Evolutionary conservation across 2,329 filamentous ascomycete genomes (phyloP).

Genomic region (Stagonosporopsis chrysanthemi): DNA sequence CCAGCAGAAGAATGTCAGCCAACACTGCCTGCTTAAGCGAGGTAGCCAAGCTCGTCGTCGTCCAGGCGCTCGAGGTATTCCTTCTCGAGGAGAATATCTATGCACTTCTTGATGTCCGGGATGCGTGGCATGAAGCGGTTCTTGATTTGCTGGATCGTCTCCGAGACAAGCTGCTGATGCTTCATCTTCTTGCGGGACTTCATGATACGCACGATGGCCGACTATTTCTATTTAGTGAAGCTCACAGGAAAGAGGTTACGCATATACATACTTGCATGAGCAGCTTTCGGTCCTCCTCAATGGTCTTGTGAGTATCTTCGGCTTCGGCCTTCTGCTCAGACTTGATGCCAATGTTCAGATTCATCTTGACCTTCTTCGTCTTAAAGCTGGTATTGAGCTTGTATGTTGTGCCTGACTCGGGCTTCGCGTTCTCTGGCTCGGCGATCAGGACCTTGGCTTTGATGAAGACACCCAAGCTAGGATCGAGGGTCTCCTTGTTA

Average conservation of each 20-base stretch:
- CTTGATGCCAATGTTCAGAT: constrained; percentile 93
- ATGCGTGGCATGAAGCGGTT: constrained; percentile 92
- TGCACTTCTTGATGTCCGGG: constrained; percentile 98
- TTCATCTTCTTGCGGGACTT: constrained; percentile 99
- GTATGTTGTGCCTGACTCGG: constrained; percentile 79
- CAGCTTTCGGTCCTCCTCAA: constrained; percentile 96
- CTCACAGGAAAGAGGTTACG: not conserved
- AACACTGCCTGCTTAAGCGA: constrained; percentile 67
- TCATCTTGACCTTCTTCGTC: constrained; percentile 97
- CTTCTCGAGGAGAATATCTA: constrained; percentile 97
- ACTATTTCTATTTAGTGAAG: constrained; percentile 64
- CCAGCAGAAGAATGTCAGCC: constrained; percentile 1
- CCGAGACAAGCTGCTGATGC: constrained; percentile 90
- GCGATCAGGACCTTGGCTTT: constrained; percentile 90
- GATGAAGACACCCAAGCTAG: constrained; percentile 82
- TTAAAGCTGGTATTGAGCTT: constrained; percentile 93
- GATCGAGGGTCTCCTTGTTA: constrained; percentile 82
- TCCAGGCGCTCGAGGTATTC: constrained; percentile 97
- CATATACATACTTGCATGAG: constrained; percentile 82
- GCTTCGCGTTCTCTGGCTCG: constrained; percentile 75
- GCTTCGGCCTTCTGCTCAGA: constrained; percentile 96
- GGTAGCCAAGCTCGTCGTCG: constrained; percentile 91
- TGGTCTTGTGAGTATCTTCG: constrained; percentile 98
- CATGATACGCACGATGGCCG: constrained; percentile 99
- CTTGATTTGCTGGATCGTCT: constrained; percentile 95